Conservation (phyloP, 2,329 filamentous ascomycete genomes). For the Xylaria sp. region DNA sequence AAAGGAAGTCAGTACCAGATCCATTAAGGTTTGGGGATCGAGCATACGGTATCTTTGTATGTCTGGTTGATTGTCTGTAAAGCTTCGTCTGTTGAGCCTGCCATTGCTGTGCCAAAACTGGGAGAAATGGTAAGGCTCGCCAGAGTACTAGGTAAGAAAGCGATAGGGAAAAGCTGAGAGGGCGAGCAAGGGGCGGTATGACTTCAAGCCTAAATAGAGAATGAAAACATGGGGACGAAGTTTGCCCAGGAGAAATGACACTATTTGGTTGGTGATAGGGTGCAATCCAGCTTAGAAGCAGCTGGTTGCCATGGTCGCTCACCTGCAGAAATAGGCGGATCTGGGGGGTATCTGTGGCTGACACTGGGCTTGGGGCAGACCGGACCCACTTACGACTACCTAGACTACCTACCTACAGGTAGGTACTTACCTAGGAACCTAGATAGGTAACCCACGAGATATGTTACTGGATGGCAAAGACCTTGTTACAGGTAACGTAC, state of each 20-base stretch:
- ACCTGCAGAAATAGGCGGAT: background rate
- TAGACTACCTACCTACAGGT: too few species aligned
- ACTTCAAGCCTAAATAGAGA: background rate
- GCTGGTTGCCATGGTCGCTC: constrained; percentile 1
- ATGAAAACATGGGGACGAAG: background rate
- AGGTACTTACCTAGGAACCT: background rate
- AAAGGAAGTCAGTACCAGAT: constrained; percentile 9
- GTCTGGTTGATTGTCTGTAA: constrained; percentile 57
- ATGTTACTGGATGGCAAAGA: too few species aligned
- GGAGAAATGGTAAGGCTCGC: background rate
- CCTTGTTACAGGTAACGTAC: too few species aligned
- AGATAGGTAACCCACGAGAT: too few species aligned
- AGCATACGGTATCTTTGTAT: constrained; percentile 60
- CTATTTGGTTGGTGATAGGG: background rate
- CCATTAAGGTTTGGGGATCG: constrained; percentile 5
- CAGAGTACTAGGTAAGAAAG: background rate
- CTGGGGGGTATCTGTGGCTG: constrained; percentile 12
- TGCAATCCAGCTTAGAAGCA: background rate
- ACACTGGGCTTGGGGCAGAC: too few species aligned
- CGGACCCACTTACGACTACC: too few species aligned
- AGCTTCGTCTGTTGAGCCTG: constrained; percentile 47
- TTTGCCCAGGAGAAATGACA: background rate
- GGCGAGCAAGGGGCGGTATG: background rate
- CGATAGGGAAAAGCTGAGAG: background rate
- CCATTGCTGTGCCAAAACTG: constrained; percentile 24